phyloP scores from a whole-genome alignment of 768 basidiomycete species.

The Tephrocybe sp. region DNA sequence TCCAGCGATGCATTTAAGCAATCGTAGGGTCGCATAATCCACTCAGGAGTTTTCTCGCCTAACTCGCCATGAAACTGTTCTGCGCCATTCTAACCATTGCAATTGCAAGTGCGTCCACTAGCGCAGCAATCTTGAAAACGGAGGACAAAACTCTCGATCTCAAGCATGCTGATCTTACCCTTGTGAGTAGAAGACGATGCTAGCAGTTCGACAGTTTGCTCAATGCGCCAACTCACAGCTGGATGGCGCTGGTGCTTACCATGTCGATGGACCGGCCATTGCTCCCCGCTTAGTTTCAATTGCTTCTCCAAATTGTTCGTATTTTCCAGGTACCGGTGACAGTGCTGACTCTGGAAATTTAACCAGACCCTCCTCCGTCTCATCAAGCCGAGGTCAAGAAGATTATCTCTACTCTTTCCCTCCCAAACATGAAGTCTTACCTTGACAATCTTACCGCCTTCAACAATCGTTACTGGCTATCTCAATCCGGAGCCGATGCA shows the following conservation, averaged over 20 bases:
- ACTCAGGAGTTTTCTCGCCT: too few species aligned
- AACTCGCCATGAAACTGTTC: neutral
- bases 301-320: neutral
- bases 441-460: conserved; percentile 30
- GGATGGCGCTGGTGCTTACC: conserved; percentile 3
- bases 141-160: conserved; percentile 30
- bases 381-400: conserved; percentile 23
- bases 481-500: conserved; percentile 30
- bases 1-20: too few species aligned
- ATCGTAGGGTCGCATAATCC: too few species aligned
- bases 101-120: conserved; percentile 2
- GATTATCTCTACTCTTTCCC: conserved; percentile 21
- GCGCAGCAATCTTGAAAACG: conserved; percentile 29
- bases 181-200: conserved; percentile 20
- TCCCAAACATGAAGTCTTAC: conserved; percentile 27
- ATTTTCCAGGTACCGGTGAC: neutral
- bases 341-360: neutral
- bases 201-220: conserved; percentile 14
- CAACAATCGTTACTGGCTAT: conserved; percentile 34
- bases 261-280: neutral
- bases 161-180: conserved; percentile 14
- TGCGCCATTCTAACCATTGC: neutral
- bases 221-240: neutral
- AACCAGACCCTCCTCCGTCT: conserved; percentile 24
- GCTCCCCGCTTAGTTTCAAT: neutral